These are phyloP conservation scores for Fagus sylvatica DNA, from an alignment of 306 rosid genomes.

Conservation along the genomic window DNA sequence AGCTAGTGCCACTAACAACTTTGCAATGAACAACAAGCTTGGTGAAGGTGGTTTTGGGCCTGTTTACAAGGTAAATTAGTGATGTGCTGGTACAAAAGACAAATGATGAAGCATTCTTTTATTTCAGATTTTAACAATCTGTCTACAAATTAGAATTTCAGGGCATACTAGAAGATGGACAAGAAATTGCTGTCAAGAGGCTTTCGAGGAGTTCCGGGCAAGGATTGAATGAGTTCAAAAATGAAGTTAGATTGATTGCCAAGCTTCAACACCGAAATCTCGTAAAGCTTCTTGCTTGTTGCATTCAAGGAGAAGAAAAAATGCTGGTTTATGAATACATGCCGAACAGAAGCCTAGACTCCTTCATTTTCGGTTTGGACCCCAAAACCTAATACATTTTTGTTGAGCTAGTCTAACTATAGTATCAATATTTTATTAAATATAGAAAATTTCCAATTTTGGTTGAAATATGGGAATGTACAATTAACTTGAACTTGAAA, in stretches of 20 bases:
- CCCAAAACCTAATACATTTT: not conserved
- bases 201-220: constrained; percentile 55
- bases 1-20: constrained; percentile 43
- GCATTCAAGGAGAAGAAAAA: constrained; percentile 51
- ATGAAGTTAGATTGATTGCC: constrained; percentile 56
- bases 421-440: too few relatives aligned
- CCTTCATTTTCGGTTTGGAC: constrained; percentile 57
- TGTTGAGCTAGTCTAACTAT: not conserved
- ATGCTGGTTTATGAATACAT: constrained; percentile 60
- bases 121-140: too few relatives aligned
- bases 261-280: constrained; percentile 76
- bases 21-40: constrained; percentile 42
- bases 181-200: constrained; percentile 65
- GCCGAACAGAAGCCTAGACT: constrained; percentile 66
- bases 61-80: constrained; percentile 42
- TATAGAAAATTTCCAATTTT: not conserved
- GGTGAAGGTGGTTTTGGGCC: constrained; percentile 71
- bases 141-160: not conserved
- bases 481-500: constrained; percentile 2
- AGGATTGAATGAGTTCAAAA: constrained; percentile 57
- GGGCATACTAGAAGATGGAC: constrained; percentile 53
- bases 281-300: constrained; percentile 62
- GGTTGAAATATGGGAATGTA: not conserved
- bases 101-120: too few relatives aligned
- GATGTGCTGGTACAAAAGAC: not conserved